phyloP scores from a whole-genome alignment of 2,329 filamentous ascomycete species.

The Chrysoporthe deuterocubensis region DNA sequence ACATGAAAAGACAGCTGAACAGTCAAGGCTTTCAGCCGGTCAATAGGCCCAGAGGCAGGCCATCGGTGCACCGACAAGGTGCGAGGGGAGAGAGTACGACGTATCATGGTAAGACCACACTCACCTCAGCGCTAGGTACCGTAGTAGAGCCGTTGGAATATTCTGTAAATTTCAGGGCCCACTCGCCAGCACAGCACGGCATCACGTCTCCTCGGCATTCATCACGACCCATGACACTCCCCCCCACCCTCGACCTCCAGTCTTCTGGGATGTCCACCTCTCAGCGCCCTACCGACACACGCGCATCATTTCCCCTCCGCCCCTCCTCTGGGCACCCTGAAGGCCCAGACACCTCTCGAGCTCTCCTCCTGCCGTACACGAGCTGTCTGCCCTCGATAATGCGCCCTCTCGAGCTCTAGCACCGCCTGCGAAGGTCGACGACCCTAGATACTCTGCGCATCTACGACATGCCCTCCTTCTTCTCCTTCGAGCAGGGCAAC shows the following conservation, averaged over 20 bases:
- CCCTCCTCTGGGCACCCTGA: neutral
- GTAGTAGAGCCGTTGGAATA: neutral
- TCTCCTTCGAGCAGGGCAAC: slow-evolving; percentile 68
- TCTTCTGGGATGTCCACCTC: neutral
- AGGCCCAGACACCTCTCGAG: neutral
- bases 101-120: too few species aligned
- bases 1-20: too few species aligned
- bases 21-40: too few species aligned
- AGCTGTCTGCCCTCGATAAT: slow-evolving; percentile 14
- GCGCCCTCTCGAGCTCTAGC: slow-evolving; percentile 24
- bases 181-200: slow-evolving; percentile 10
- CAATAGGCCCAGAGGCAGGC: too few species aligned
- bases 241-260: neutral
- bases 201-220: slow-evolving; percentile 1
- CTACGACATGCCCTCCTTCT: slow-evolving; percentile 63
- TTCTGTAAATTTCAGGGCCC: neutral
- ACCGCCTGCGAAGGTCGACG: slow-evolving; percentile 27
- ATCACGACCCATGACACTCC: neutral
- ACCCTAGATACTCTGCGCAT: slow-evolving; percentile 4
- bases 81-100: too few species aligned
- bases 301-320: neutral
- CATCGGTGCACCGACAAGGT: too few species aligned
- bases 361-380: neutral
- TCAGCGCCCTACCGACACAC: neutral
- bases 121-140: too few species aligned